A percentile compares a stretch with the other conserved stretches of the same genome.
Conservation (phyloP, 2,329 filamentous ascomycete species). For the Ophiostoma montium region DNA sequence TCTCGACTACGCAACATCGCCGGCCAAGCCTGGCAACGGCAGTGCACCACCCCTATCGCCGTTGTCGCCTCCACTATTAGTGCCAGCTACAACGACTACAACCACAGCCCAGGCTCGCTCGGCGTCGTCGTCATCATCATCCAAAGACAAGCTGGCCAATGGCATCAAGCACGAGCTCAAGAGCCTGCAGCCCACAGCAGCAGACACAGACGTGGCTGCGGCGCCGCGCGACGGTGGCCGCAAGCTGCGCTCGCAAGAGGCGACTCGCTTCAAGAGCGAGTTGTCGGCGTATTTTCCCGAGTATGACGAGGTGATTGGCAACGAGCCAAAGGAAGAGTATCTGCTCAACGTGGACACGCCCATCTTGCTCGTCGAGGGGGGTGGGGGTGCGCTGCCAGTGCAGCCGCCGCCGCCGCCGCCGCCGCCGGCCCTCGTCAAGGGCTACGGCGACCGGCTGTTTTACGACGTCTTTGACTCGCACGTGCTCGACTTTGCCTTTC, state of each 20-base stretch:
- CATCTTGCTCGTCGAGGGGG: slow-evolving; percentile 53
- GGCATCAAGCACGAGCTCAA: slow-evolving; percentile 48
- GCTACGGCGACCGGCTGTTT: slow-evolving; percentile 42
- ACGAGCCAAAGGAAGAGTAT: slow-evolving; percentile 68
- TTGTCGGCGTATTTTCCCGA: slow-evolving; percentile 82
- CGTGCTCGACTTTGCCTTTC: slow-evolving; percentile 39
- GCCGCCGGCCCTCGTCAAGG: slow-evolving; percentile 29
- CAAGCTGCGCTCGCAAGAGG: slow-evolving; percentile 76
- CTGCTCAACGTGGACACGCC: slow-evolving; percentile 58
- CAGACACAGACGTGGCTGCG: slow-evolving; percentile 18
- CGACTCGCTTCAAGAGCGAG: slow-evolving; percentile 78
- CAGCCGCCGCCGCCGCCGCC: too few species aligned
- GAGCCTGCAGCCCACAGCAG: slow-evolving; percentile 34
- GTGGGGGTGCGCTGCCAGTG: slow-evolving; percentile 15
- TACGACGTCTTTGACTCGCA: slow-evolving; percentile 42
- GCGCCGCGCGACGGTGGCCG: slow-evolving; percentile 42
- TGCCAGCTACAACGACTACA: not conserved
- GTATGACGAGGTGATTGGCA: slow-evolving; percentile 87
- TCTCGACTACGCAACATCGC: slow-evolving; percentile 8
- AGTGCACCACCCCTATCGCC: not conserved
- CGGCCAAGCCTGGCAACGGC: not conserved
- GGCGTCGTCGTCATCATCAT: not conserved
- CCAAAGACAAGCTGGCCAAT: slow-evolving; percentile 45
- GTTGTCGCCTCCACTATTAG: not conserved
- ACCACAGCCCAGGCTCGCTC: not conserved